A percentile compares a stretch with the other conserved stretches of the same genome.
Conservation (phyloP, 805 yeast species). For the Cyberlindnera maclurae region DNA sequence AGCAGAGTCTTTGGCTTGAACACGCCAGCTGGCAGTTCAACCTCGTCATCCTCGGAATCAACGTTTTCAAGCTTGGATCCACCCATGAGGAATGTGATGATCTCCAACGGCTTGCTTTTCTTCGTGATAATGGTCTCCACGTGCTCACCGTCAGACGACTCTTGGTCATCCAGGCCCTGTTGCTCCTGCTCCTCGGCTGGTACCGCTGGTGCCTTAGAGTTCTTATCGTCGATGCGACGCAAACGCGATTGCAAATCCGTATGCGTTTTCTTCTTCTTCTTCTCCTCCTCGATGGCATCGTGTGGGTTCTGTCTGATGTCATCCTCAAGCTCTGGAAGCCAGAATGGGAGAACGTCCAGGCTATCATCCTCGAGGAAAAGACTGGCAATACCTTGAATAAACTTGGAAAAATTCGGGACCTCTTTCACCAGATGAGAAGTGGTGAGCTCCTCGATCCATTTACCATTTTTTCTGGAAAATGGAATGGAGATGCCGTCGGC, state of each 20-base stretch:
- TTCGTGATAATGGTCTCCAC: conserved; percentile 29
- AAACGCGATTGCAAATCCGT: conserved; percentile 32
- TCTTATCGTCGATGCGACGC: conserved; percentile 23
- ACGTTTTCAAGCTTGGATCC: conserved; percentile 44
- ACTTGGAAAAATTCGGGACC: conserved; percentile 89
- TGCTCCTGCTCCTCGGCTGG: not conserved
- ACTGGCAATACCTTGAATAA: conserved; percentile 86
- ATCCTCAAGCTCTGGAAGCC: conserved; percentile 85
- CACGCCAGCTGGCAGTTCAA: conserved; percentile 85
- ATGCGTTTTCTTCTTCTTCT: conserved; percentile 40
- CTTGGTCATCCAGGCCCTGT: conserved; percentile 37
- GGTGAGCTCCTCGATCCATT: conserved; percentile 85
- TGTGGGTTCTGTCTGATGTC: conserved; percentile 75
- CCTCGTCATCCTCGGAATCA: conserved; percentile 84
- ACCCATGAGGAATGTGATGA: conserved; percentile 32
- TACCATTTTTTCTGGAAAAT: conserved; percentile 42
- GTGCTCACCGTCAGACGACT: conserved; percentile 37
- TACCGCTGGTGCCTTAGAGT: not conserved
- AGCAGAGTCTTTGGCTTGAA: conserved; percentile 69
- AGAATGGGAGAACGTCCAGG: conserved; percentile 83
- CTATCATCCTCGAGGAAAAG: conserved; percentile 86
- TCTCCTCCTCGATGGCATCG: conserved; percentile 65
- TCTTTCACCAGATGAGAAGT: conserved; percentile 82
- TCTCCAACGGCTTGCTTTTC: conserved; percentile 25
- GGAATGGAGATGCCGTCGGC: conserved; percentile 29